Conservation (phyloP, 2,329 filamentous ascomycete genomes). For the Hymenotorrendiella dingleyae region DNA sequence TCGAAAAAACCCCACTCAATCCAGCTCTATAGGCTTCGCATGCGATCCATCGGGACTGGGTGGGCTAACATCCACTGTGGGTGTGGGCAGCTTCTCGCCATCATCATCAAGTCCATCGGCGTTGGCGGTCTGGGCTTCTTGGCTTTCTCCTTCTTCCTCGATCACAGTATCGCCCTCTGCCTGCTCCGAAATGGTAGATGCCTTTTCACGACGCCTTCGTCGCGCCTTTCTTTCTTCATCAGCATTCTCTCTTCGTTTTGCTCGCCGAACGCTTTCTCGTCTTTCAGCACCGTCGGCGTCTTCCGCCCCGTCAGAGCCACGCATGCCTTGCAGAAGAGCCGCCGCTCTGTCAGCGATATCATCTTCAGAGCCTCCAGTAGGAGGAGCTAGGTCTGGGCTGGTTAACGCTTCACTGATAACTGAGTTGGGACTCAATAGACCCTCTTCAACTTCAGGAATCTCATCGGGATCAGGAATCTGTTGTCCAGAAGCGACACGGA, state of each 20-base stretch:
- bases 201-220: conserved; percentile 60
- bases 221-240: conserved; percentile 70
- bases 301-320: conserved; percentile 50
- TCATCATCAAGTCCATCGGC: conserved; percentile 9
- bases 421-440: conserved; percentile 44
- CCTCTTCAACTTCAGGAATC: conserved; percentile 51
- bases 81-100: conserved; percentile 19
- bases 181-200: conserved; percentile 32
- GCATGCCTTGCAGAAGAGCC: conserved; percentile 75
- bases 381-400: conserved; percentile 17
- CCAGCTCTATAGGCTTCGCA: conserved; percentile 25
- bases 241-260: conserved; percentile 55
- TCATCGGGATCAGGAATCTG: conserved; percentile 72
- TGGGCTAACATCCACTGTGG: conserved; percentile 28
- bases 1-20: conserved; percentile 10
- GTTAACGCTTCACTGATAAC: conserved; percentile 30
- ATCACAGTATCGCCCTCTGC: conserved; percentile 10
- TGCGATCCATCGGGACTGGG: conserved; percentile 26
- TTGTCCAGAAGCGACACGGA: conserved; percentile 83
- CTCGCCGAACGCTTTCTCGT: conserved; percentile 56
- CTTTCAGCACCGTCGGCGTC: conserved; percentile 47
- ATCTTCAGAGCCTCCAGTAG: conserved; percentile 36
- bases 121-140: too few relatives aligned
- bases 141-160: conserved; percentile 13
- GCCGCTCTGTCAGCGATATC: conserved; percentile 84